A percentile compares a stretch with the other conserved stretches of the same genome.
phyloP scores from a whole-genome alignment of 2,329 filamentous ascomycete genomes.

The Aureobasidium lini region DNA sequence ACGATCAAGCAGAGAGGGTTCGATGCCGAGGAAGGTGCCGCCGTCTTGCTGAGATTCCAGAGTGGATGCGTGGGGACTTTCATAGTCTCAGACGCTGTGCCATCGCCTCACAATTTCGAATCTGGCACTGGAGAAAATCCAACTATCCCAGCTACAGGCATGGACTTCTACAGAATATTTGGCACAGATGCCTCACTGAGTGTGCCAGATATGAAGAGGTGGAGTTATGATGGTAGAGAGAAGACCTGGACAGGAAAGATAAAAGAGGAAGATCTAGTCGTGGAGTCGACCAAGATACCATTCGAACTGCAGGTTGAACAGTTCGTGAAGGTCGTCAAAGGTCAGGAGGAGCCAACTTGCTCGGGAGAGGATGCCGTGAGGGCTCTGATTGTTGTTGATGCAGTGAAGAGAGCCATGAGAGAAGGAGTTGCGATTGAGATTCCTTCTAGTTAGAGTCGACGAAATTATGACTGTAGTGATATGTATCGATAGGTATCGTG shows the following conservation, averaged over 20 bases:
- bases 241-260: conserved; percentile 39
- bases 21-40: conserved; percentile 50
- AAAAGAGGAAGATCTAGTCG: conserved; percentile 25
- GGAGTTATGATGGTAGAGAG: conserved; percentile 32
- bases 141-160: conserved; percentile 36
- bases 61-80: conserved; percentile 52
- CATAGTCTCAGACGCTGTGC: conserved; percentile 45
- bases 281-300: conserved; percentile 31
- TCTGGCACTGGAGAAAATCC: conserved; percentile 53
- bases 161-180: conserved; percentile 49
- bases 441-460: not conserved
- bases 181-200: conserved; percentile 45
- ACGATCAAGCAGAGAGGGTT: conserved; percentile 38
- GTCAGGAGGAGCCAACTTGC: conserved; percentile 39
- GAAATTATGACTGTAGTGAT: too few species aligned
- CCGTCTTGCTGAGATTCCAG: conserved; percentile 46
- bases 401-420: conserved; percentile 40
- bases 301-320: conserved; percentile 48
- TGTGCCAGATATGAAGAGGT: conserved; percentile 45
- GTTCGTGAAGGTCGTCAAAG: conserved; percentile 43
- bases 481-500: too few species aligned
- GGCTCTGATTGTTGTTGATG: conserved; percentile 47
- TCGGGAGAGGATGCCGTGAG: conserved; percentile 43
- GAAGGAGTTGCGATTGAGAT: conserved; percentile 22
- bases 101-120: conserved; percentile 50